Evolutionary conservation across 768 basidiomycete genomes (phyloP).

Genomic region (Sutorius australiensis): DNA sequence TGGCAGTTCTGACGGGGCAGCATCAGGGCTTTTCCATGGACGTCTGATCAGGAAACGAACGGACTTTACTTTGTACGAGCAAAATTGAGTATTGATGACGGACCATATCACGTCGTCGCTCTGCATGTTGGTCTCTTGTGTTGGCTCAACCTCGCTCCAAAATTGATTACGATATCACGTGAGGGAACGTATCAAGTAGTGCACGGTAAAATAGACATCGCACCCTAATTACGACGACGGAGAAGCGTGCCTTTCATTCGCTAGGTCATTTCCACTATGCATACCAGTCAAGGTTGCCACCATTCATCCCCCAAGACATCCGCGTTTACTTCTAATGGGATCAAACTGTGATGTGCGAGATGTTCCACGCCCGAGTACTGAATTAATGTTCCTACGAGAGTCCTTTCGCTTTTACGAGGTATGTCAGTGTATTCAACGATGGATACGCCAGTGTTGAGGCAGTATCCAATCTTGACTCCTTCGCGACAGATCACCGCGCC

Average conservation of each 20-base stretch:
- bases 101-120: constrained; percentile 99
- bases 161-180: constrained; percentile 10
- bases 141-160: background rate
- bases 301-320: no score
- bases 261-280: background rate
- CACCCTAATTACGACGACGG: no score
- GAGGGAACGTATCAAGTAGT: no score
- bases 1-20: constrained; percentile 65
- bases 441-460: constrained; percentile 35
- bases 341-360: constrained; percentile 30
- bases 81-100: constrained; percentile 91
- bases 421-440: no score
- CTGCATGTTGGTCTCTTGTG: constrained; percentile 49
- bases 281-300: constrained; percentile 3
- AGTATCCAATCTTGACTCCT: constrained; percentile 17
- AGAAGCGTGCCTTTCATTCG: background rate
- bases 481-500: constrained; percentile 35
- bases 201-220: no score
- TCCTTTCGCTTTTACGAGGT: constrained; percentile 11
- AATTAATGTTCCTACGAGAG: constrained; percentile 36
- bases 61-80: constrained; percentile 99
- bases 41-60: constrained; percentile 27
- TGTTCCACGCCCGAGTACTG: constrained; percentile 54
- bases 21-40: constrained; percentile 8
- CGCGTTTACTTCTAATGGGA: constrained; percentile 37